Conservation (phyloP, 345 rosid genomes). For the Conringia planisiliqua region DNA sequence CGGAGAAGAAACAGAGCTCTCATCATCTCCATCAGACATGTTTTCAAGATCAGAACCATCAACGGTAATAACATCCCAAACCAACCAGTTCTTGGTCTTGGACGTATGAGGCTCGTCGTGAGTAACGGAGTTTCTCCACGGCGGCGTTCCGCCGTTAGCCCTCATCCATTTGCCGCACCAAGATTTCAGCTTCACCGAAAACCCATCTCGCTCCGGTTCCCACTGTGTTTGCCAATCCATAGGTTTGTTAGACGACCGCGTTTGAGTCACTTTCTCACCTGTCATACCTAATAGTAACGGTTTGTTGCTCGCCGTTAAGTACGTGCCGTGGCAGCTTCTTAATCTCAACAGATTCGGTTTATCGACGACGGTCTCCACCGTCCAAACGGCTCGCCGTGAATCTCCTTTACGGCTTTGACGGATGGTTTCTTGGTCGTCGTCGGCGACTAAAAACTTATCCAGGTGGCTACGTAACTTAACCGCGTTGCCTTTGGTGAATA, state of each 20-base stretch:
- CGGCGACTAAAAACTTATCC: conserved; percentile 75
- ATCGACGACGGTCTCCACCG: conserved; percentile 58
- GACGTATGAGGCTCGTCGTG: conserved; percentile 72
- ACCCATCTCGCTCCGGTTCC: conserved; percentile 76
- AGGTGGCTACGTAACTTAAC: conserved; percentile 84
- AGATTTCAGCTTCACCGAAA: conserved; percentile 52
- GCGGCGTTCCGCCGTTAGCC: conserved; percentile 85
- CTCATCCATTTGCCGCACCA: conserved; percentile 75
- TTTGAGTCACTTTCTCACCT: conserved; percentile 64
- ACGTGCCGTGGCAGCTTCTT: conserved; percentile 56
- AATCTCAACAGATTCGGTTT: conserved; percentile 46
- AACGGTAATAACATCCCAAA: conserved; percentile 72
- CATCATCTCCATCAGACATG: conserved; percentile 45
- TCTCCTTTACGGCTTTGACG: conserved; percentile 76
- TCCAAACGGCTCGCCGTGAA: conserved; percentile 54
- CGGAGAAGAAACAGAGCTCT: conserved; percentile 59
- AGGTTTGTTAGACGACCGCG: conserved; percentile 33
- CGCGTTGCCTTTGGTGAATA: conserved; percentile 55
- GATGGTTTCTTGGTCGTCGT: conserved; percentile 54
- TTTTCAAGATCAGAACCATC: conserved; percentile 38
- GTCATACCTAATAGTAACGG: conserved; percentile 86
- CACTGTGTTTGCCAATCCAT: conserved; percentile 67
- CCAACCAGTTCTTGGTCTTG: conserved; percentile 60
- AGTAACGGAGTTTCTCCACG: conserved; percentile 89
- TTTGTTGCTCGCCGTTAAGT: conserved; percentile 69